phyloP scores from a whole-genome alignment of 768 basidiomycete genomes.

The Boletellus ananas region DNA sequence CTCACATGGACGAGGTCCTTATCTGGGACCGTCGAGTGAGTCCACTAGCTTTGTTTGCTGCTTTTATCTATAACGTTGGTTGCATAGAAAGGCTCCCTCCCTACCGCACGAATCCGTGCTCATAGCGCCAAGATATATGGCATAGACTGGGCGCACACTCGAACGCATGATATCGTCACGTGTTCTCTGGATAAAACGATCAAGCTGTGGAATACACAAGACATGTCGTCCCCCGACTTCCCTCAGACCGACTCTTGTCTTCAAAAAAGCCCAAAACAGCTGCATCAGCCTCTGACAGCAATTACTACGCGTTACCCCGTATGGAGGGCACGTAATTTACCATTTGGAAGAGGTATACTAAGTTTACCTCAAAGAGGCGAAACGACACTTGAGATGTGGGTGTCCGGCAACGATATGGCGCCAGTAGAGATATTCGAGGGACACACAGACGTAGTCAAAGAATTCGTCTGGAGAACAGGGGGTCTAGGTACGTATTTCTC shows the following conservation, averaged over 20 bases:
- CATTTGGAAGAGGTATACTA: conserved; percentile 87
- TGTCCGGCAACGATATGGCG: conserved; percentile 24
- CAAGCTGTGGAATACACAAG: conserved; percentile 66
- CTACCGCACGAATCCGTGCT: conserved; percentile 68
- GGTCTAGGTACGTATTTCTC: conserved; percentile 41
- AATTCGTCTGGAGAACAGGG: conserved; percentile 92
- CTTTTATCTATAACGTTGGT: conserved; percentile 4
- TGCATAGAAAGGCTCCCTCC: conserved; percentile 80
- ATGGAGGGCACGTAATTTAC: conserved; percentile 89
- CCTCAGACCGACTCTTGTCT: conserved; percentile 4
- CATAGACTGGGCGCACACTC: conserved; percentile 88
- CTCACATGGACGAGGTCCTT: conserved; percentile 80
- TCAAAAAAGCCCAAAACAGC: conserved; percentile 7
- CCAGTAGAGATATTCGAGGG: conserved; percentile 81
- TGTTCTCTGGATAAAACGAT: conserved; percentile 94
- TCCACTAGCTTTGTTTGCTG: conserved; percentile 2
- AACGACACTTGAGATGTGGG: conserved; percentile 82
- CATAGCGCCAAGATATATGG: conserved; percentile 95
- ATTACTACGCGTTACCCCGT: conserved; percentile 85
- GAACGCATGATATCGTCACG: conserved; percentile 78
- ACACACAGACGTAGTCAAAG: conserved; percentile 91
- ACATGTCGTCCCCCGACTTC: conserved; percentile 18
- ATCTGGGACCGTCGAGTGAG: conserved; percentile 93
- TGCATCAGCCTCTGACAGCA: conserved; percentile 39
- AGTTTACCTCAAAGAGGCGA: conserved; percentile 87